Evolutionary conservation across 345 rosid genomes (phyloP).

Genomic region (Corymbia maculata): DNA sequence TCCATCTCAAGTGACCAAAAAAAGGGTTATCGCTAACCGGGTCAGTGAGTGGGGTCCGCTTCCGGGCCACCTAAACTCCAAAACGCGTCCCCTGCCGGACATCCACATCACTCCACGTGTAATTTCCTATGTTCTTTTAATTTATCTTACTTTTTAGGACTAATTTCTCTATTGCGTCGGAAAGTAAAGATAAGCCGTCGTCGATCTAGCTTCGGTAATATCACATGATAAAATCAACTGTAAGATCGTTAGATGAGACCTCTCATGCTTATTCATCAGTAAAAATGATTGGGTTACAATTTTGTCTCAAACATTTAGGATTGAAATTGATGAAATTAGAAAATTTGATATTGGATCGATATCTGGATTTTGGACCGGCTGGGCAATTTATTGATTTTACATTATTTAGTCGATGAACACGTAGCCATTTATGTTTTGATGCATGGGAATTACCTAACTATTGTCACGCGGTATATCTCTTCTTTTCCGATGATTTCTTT

Average conservation of each 20-base stretch:
- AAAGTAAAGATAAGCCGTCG: no score
- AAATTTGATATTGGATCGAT: no score
- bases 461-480: not conserved
- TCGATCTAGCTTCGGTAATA: no score
- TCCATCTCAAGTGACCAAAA: not conserved
- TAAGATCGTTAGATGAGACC: no score
- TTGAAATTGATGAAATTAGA: no score
- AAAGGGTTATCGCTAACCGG: not conserved
- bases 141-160: not conserved
- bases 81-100: not conserved
- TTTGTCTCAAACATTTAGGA: no score
- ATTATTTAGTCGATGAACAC: no score
- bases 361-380: no score
- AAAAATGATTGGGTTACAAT: no score
- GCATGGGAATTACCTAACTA: not conserved
- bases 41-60: not conserved
- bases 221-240: no score
- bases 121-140: not conserved
- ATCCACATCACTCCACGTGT: not conserved
- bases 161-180: not conserved
- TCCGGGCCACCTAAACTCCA: not conserved
- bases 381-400: not conserved
- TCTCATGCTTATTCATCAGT: no score
- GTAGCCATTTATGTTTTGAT: not conserved
- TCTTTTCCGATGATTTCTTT: not conserved